These are phyloP conservation scores for Epichloe festucae DNA, from an alignment of 2,329 filamentous ascomycete species.

Conservation along the genomic window DNA sequence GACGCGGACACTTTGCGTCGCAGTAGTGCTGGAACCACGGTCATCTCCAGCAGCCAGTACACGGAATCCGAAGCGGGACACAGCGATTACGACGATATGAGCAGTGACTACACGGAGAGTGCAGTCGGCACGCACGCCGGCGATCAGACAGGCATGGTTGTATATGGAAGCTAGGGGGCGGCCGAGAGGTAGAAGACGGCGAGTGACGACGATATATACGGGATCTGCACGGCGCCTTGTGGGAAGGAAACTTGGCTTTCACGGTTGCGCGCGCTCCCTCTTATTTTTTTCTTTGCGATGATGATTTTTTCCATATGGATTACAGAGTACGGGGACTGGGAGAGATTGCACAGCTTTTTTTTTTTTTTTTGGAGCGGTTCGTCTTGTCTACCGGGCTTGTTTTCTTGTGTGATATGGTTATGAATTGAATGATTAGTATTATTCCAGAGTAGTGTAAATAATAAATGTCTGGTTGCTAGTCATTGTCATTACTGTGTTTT, in stretches of 20 bases:
- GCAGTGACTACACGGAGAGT: slow-evolving; percentile 38
- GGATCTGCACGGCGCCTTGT: not conserved
- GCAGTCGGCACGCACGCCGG: slow-evolving; percentile 11
- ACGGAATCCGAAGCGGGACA: slow-evolving; percentile 24
- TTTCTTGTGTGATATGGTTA: not conserved
- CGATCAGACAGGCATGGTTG: slow-evolving; percentile 22
- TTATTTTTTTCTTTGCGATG: not conserved
- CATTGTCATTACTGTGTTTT: too few species aligned
- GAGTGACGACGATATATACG: not conserved
- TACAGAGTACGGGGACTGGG: not conserved
- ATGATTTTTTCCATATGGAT: not conserved
- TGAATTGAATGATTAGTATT: not conserved
- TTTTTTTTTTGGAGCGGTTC: not conserved
- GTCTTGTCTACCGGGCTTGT: not conserved
- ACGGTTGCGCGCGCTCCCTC: not conserved
- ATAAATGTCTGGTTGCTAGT: not conserved
- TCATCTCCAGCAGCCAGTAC: slow-evolving; percentile 29
- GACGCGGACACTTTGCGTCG: slow-evolving; percentile 38
- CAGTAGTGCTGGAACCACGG: slow-evolving; percentile 34
- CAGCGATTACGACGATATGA: slow-evolving; percentile 27
- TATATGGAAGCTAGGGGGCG: slow-evolving; percentile 14
- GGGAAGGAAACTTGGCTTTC: not conserved
- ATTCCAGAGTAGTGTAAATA: not conserved
- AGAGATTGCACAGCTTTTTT: not conserved
- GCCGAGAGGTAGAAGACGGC: not conserved